These are phyloP conservation scores for Neocatenulostroma microsporum DNA, from an alignment of 2,329 filamentous ascomycete genomes.

Conservation along the genomic window DNA sequence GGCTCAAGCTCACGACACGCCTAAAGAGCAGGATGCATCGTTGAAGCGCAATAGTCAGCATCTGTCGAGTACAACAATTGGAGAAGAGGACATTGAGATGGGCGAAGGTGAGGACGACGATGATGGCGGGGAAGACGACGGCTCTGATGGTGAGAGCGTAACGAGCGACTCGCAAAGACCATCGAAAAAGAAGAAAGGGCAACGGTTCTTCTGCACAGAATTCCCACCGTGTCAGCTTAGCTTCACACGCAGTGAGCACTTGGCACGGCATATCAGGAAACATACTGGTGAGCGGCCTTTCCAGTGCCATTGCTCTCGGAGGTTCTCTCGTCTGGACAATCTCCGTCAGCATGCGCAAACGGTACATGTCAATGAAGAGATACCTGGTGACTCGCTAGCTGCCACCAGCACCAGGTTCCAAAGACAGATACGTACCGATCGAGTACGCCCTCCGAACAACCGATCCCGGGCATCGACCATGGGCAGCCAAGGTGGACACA, in stretches of 20 bases:
- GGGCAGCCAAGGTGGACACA: slow-evolving; percentile 55
- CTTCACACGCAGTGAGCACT: slow-evolving; percentile 91
- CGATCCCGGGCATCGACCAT: slow-evolving; percentile 70
- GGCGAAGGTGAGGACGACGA: slow-evolving; percentile 64
- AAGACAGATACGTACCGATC: slow-evolving; percentile 80
- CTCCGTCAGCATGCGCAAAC: slow-evolving; percentile 94
- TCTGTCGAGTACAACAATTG: slow-evolving; percentile 52
- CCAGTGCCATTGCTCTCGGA: slow-evolving; percentile 86
- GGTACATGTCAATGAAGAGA: slow-evolving; percentile 95
- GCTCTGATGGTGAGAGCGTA: slow-evolving; percentile 44
- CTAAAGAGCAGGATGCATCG: slow-evolving; percentile 25
- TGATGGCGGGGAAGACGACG: slow-evolving; percentile 60
- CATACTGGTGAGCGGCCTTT: slow-evolving; percentile 96
- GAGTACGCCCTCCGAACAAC: slow-evolving; percentile 64
- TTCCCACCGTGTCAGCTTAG: slow-evolving; percentile 90
- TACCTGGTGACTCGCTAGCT: slow-evolving; percentile 85
- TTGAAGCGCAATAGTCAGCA: slow-evolving; percentile 53
- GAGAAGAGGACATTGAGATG: slow-evolving; percentile 63
- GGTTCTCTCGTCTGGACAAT: slow-evolving; percentile 92
- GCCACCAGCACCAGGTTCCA: slow-evolving; percentile 89
- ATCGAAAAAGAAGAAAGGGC: slow-evolving; percentile 92
- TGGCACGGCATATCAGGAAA: slow-evolving; percentile 94
- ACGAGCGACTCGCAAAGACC: slow-evolving; percentile 59
- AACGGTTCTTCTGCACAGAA: slow-evolving; percentile 92
- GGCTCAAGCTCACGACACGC: slow-evolving; percentile 9